Percentiles rank a stretch among this genome's conserved stretches.
Evolutionary conservation across 441 rosid genomes (phyloP).

Genomic region (Jatropha podagrica): DNA sequence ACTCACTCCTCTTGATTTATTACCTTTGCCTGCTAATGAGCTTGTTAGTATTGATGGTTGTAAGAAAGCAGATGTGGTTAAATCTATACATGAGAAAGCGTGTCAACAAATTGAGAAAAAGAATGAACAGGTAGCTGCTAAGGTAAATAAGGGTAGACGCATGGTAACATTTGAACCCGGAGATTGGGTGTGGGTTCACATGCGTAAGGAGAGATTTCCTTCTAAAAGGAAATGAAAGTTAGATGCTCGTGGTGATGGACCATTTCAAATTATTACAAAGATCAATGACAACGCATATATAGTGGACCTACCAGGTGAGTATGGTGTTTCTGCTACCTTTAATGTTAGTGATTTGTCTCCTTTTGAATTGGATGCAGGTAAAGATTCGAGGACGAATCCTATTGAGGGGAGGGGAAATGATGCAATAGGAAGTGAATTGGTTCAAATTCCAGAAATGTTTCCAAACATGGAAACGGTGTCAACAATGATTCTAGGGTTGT

Average conservation of each 20-base stretch:
- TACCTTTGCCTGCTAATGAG: background rate
- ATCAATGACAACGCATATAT: background rate
- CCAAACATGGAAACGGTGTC: no score
- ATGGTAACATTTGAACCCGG: background rate
- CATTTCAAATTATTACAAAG: background rate
- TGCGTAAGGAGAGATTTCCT: background rate
- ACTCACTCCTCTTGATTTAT: background rate
- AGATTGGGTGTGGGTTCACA: background rate
- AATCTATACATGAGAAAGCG: background rate
- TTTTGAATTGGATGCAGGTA: background rate
- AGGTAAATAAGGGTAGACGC: background rate
- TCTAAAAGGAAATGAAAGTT: background rate
- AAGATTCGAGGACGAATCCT: background rate
- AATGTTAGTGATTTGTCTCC: background rate
- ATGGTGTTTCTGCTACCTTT: background rate
- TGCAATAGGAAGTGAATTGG: no score
- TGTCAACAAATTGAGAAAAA: background rate
- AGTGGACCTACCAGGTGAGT: background rate
- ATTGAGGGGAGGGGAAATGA: no score
- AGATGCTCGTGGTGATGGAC: background rate
- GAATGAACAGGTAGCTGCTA: background rate
- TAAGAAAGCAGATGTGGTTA: background rate
- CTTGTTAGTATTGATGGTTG: background rate
- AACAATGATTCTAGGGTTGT: no score
- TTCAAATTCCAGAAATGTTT: no score